phyloP scores from a whole-genome alignment of 768 basidiomycete genomes.

The Termitomyces sp. region DNA sequence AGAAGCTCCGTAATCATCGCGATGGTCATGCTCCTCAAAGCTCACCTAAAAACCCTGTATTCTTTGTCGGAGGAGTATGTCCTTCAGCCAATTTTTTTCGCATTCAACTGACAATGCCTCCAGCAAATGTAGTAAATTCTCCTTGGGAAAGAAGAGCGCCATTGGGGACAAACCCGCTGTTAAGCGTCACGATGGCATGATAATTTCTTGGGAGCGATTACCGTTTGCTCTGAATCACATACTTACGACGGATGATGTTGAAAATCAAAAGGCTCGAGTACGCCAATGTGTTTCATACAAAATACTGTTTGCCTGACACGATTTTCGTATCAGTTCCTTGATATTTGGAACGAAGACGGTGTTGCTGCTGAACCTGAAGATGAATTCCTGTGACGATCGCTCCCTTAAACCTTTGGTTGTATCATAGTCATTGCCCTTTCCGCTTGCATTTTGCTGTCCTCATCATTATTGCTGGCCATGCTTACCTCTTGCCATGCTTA shows the following conservation, averaged over 20 bases:
- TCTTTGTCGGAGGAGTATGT: constrained; percentile 89
- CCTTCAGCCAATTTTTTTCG: neutral
- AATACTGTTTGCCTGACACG: constrained; percentile 2
- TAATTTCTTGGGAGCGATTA: constrained; percentile 71
- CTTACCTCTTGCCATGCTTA: neutral
- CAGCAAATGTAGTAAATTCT: constrained; percentile 91
- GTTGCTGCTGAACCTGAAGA: constrained; percentile 64
- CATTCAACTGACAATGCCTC: neutral
- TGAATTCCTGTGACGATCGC: constrained; percentile 30
- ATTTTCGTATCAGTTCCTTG: constrained; percentile 52
- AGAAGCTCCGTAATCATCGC: constrained; percentile 73
- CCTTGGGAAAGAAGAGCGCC: constrained; percentile 84
- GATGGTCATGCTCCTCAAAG: constrained; percentile 86
- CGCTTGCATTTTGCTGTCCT: neutral
- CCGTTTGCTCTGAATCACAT: constrained; percentile 64
- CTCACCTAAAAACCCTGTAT: constrained; percentile 81
- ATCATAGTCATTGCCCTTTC: neutral
- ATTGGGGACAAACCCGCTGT: constrained; percentile 79
- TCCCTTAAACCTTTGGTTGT: neutral
- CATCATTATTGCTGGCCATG: constrained; percentile 3
- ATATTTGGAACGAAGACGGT: constrained; percentile 82
- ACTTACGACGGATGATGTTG: constrained; percentile 57
- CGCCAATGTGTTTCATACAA: constrained; percentile 20
- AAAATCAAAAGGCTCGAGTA: constrained; percentile 63
- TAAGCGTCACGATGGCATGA: constrained; percentile 56